These are phyloP conservation scores for Cyphellophora attinorum DNA, from an alignment of 2,329 filamentous ascomycete species.

Conservation along the genomic window DNA sequence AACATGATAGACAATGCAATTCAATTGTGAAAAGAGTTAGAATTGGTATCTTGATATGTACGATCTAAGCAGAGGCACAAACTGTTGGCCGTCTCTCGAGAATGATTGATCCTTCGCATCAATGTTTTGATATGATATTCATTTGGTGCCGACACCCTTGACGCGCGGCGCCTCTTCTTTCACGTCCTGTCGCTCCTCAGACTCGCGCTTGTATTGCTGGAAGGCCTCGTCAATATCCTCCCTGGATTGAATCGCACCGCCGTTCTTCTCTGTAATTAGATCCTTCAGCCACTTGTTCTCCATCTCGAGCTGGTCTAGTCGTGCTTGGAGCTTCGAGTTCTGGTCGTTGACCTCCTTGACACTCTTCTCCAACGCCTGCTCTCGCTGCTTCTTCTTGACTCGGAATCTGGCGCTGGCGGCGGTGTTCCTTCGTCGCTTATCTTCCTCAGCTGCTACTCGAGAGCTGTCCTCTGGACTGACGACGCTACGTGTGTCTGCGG, in stretches of 20 bases:
- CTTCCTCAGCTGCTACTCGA: constrained; percentile 70
- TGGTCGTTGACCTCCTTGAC: constrained; percentile 79
- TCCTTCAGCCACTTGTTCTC: constrained; percentile 78
- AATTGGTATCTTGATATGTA: too few species aligned
- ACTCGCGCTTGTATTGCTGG: constrained; percentile 29
- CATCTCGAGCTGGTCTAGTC: constrained; percentile 67
- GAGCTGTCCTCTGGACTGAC: constrained; percentile 60
- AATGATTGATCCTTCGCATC: too few species aligned
- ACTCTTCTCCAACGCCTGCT: constrained; percentile 73
- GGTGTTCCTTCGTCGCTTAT: constrained; percentile 82
- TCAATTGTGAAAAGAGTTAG: too few species aligned
- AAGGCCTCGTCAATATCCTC: constrained; percentile 31
- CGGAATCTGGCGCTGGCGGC: constrained; percentile 82
- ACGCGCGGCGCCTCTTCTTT: constrained; percentile 15
- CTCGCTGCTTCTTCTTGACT: constrained; percentile 92
- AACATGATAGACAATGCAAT: too few species aligned
- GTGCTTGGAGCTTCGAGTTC: constrained; percentile 61
- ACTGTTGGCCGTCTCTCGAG: too few species aligned
- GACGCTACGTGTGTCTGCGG: too few species aligned
- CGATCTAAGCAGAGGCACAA: too few species aligned
- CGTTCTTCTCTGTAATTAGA: constrained; percentile 72
- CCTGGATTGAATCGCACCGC: constrained; percentile 38
- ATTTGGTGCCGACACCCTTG: constrained; percentile 20
- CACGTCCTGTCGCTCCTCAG: constrained; percentile 16
- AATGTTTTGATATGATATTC: constrained; percentile 6